Evolutionary conservation across 139 green algal genomes (phyloP).

Genomic region (Chlorella sp.): DNA sequence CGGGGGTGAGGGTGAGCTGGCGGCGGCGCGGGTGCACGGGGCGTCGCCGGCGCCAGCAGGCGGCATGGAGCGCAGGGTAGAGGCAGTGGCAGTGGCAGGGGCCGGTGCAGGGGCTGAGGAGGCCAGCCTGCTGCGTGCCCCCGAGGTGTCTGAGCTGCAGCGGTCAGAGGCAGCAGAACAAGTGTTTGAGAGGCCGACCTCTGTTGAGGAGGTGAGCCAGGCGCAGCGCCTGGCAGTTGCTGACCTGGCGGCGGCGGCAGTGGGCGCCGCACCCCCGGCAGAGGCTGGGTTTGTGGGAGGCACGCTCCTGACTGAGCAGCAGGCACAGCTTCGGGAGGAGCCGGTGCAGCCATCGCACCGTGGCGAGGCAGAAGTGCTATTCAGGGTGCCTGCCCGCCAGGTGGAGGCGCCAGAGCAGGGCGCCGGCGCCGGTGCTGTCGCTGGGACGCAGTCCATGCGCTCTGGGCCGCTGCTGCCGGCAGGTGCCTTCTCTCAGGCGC

Average conservation of each 20-base stretch:
- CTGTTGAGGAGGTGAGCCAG: background rate
- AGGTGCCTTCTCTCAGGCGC: background rate
- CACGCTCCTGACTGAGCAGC: no score
- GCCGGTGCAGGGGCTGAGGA: background rate
- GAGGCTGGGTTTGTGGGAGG: background rate
- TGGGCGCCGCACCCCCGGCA: background rate
- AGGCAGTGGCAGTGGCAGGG: background rate
- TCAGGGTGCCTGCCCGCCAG: background rate
- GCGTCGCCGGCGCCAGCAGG: background rate
- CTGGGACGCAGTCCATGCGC: background rate
- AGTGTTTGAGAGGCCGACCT: background rate
- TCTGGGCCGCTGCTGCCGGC: background rate
- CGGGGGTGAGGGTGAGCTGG: background rate
- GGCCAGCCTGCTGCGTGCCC: background rate
- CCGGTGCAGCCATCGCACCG: background rate
- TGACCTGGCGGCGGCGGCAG: background rate
- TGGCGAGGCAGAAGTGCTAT: no score
- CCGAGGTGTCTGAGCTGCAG: background rate
- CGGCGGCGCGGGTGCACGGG: background rate
- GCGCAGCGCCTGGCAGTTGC: background rate
- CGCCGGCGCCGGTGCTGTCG: background rate
- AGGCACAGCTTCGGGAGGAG: background rate
- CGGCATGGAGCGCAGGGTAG: background rate
- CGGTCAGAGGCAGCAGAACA: no score
- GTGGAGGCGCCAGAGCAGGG: background rate